Conservation (phyloP, 305 asterid species). For the Vinca major region DNA sequence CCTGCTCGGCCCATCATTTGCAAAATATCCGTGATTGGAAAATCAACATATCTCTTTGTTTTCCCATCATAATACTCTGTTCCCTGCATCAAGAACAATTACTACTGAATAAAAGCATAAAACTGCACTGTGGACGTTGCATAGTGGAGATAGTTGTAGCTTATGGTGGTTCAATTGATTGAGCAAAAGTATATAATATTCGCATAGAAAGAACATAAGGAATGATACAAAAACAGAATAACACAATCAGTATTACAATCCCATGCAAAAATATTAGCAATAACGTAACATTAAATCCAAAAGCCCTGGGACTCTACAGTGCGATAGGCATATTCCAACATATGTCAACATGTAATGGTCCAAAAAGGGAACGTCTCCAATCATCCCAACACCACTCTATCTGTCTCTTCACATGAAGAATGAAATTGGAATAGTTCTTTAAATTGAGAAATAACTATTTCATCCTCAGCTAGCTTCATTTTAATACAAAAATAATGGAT, state of each 20-base stretch:
- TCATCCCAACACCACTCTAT: not conserved
- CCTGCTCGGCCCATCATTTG: slow-evolving; percentile 99
- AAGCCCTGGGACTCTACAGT: too few species aligned
- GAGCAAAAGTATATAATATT: not conserved
- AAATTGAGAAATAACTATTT: slow-evolving; percentile 2
- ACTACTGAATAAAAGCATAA: slow-evolving; percentile 5
- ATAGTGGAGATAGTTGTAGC: not conserved
- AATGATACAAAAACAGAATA: not conserved
- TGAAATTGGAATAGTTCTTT: not conserved
- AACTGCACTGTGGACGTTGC: slow-evolving; percentile 2
- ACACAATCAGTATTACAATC: not conserved
- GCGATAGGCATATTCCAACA: not conserved
- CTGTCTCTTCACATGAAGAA: not conserved
- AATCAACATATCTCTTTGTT: slow-evolving; percentile 88
- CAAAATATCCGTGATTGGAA: slow-evolving; percentile 90
- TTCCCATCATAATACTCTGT: slow-evolving; percentile 94
- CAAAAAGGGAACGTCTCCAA: not conserved
- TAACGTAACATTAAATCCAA: not conserved
- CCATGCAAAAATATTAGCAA: not conserved
- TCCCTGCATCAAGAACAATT: slow-evolving; percentile 45
- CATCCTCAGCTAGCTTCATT: slow-evolving; percentile 3
- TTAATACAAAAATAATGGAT: not conserved
- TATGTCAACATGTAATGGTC: not conserved
- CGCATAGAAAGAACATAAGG: not conserved
- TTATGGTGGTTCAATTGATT: not conserved